phyloP scores from a whole-genome alignment of 108 stramenopile species.

The Conticribra guillardii region DNA sequence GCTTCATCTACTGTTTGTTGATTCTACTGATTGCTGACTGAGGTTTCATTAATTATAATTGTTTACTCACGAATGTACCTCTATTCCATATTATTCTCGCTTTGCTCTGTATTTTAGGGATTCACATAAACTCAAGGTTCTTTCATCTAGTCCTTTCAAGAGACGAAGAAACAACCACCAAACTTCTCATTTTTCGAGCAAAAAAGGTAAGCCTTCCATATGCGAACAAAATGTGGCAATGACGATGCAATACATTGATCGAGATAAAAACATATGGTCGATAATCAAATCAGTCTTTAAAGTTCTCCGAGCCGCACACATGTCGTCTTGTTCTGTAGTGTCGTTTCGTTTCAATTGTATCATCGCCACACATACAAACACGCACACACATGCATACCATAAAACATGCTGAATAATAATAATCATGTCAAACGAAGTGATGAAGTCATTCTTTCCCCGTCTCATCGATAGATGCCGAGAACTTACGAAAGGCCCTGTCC shows the following conservation, averaged over 20 bases:
- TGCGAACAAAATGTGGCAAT: too few species aligned
- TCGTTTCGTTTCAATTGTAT: constrained; percentile 4
- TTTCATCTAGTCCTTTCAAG: too few species aligned
- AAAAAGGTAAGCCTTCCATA: neutral
- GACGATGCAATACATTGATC: constrained; percentile 44
- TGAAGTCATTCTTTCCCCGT: constrained; percentile 92
- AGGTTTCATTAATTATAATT: neutral
- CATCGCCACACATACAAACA: too few species aligned
- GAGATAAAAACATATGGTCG: constrained; percentile 50
- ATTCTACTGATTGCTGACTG: neutral
- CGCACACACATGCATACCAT: too few species aligned
- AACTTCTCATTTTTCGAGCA: neutral
- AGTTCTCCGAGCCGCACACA: constrained; percentile 46
- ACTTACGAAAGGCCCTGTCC: constrained; percentile 85
- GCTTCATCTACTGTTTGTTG: neutral
- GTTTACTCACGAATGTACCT: too few species aligned
- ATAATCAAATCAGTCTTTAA: constrained; percentile 57
- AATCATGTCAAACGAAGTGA: constrained; percentile 62
- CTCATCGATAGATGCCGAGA: constrained; percentile 89
- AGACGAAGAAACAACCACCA: too few species aligned
- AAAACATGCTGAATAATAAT: too few species aligned
- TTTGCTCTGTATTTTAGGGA: too few species aligned
- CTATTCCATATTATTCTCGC: too few species aligned
- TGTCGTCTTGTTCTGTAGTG: neutral
- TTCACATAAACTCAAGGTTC: too few species aligned